Base-by-base conservation (phyloP, 2,329 filamentous ascomycete genomes). In the Fonsecaea erecta region DNA sequence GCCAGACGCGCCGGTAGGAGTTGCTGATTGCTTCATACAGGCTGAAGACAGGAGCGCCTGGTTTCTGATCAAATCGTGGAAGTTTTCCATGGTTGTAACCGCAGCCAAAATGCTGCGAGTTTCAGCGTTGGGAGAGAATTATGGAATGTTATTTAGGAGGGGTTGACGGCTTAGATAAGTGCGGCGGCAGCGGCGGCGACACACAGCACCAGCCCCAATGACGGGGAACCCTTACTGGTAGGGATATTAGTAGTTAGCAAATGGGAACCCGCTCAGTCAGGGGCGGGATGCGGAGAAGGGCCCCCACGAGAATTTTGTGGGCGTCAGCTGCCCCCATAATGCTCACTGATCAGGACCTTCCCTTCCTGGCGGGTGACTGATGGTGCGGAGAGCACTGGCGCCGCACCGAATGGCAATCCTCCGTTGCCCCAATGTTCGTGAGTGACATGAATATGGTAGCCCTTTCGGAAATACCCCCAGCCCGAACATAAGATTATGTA, bases 1-100 rank as follows among this genome's bases (percentile, higher is more conserved):
- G 55, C 74, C 21, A 2, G 64, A 53, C 2, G 62, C 14, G 11
- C 16, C 14, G 24, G 63, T 26, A 40, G 60, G 52, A 30, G 58
- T 57, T 5, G 51, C 28, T 9, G 62, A 35, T 26, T 56, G 59
- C 35, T 64, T 62, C 9, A 46, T 37, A 7, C 64, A 66, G 6
- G 67, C 67, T 12, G 67, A 66, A 11, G 67, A 69, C 32, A 69
- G 64, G 5, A 69, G 62, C 11, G 64, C 64, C 34, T 69, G 67
- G 28, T 54, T 69, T 8, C 67, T 62, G 43, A 69, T 62, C 2
- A 69, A 57, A 40, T 69, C 67, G 43, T 69, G 54, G 52, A 69
- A 69, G 18, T 59, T 57, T 9, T 69, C 67, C 67, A 69, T 69
- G 46, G 48, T 34, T 12, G 43, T 14, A 3, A 12, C 21, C 21